Evolutionary conservation across 164 flowering plant species (phyloP).

Genomic region (Sedum album): DNA sequence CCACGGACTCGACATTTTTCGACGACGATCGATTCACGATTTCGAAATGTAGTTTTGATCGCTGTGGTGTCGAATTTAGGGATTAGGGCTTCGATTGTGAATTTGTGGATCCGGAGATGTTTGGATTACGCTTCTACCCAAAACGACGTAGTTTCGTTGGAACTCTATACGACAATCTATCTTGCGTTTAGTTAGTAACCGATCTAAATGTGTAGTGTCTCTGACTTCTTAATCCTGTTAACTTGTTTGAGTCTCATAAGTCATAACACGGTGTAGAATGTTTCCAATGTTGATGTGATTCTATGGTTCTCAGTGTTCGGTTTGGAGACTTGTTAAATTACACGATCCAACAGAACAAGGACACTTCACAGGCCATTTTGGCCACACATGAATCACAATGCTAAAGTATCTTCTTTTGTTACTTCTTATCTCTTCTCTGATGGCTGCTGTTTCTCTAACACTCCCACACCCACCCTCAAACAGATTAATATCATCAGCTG

Average conservation of each 20-base stretch:
- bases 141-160: too few species aligned
- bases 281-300: too few species aligned
- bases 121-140: too few species aligned
- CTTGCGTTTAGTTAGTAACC: too few species aligned
- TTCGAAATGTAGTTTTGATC: not conserved
- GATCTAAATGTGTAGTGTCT: too few species aligned
- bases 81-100: conserved; percentile 1
- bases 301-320: too few species aligned
- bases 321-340: not conserved
- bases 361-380: not conserved
- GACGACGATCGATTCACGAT: not conserved
- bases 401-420: not conserved
- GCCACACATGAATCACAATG: not conserved
- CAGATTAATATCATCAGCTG: not conserved
- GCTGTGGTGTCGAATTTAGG: not conserved
- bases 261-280: too few species aligned
- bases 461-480: conserved; percentile 5
- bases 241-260: too few species aligned
- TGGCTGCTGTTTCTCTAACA: conserved; percentile 13
- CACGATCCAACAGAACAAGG: not conserved
- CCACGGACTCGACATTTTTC: not conserved
- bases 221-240: too few species aligned
- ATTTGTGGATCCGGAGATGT: not conserved
- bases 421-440: conserved; percentile 3
- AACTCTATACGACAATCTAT: too few species aligned